These are phyloP conservation scores for Lepiota brunneoincarnata DNA, from an alignment of 768 basidiomycete species.

Conservation along the genomic window DNA sequence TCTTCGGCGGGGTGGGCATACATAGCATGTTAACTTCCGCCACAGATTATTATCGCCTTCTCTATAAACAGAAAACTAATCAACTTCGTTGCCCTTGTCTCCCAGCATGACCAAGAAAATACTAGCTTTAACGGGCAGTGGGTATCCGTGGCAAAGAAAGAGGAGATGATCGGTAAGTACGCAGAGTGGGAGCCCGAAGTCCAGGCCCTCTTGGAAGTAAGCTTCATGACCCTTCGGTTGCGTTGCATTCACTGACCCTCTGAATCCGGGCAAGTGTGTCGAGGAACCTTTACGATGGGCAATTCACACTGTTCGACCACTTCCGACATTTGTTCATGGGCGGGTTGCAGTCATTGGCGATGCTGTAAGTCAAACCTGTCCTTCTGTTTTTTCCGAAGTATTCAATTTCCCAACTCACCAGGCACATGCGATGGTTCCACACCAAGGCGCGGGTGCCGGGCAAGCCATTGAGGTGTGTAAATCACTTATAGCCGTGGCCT, in stretches of 20 bases:
- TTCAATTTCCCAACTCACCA: slow-evolving; percentile 16
- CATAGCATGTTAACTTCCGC: background rate
- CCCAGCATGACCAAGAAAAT: slow-evolving; percentile 49
- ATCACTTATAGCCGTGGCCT: no score
- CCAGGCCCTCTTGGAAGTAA: slow-evolving; percentile 51
- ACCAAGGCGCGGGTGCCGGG: slow-evolving; percentile 29
- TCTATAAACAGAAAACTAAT: slow-evolving; percentile 57
- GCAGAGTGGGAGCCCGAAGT: slow-evolving; percentile 59
- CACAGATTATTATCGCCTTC: slow-evolving; percentile 60
- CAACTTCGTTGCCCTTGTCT: slow-evolving; percentile 60
- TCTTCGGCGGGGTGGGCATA: background rate
- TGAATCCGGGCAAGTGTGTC: slow-evolving; percentile 40
- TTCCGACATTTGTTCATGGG: slow-evolving; percentile 48
- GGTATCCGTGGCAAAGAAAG: slow-evolving; percentile 43
- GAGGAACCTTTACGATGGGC: slow-evolving; percentile 59
- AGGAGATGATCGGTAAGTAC: slow-evolving; percentile 45
- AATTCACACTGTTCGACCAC: slow-evolving; percentile 52
- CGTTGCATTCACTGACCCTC: background rate
- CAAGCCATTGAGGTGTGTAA: slow-evolving; percentile 28
- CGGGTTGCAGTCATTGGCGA: slow-evolving; percentile 49
- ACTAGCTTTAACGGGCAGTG: slow-evolving; percentile 49
- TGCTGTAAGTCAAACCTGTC: slow-evolving; percentile 33
- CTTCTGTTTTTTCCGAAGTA: background rate
- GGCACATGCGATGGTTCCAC: slow-evolving; percentile 46
- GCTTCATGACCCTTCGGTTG: slow-evolving; percentile 5